Base-by-base conservation (phyloP, 2,329 filamentous ascomycete genomes). In the Alternaria sp. region DNA sequence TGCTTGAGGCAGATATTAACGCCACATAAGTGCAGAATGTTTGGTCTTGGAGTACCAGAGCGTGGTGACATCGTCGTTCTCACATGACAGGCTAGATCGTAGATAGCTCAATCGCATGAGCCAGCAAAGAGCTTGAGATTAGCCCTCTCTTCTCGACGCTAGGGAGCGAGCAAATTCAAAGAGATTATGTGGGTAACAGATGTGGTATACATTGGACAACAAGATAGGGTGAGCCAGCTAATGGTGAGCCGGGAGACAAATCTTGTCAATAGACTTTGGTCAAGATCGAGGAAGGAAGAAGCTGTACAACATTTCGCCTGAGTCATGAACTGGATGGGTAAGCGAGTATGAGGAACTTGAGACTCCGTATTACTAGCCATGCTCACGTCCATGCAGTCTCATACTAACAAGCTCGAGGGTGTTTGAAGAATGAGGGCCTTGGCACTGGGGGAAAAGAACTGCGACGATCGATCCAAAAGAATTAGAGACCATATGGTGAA, bases 151-250 rank as follows among this genome's bases (percentile, higher is more conserved):
- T 73, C 36, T 62, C 68, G 63, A 58, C 69, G 57, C 52, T 46
- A 67, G 57, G 54, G 44, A 56, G 51, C 51, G 64, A 68, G 20
- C 8, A n/a, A 3, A 30, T n/a, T 26, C 18, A 43, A 18, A 4
- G 41, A 55, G 71, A 63, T 63, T 58, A 65, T 61, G 42, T 48
- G 55, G 63, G 62, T 51, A 61, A 58, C 47, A 51, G 58, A 26
- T 62, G 59, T 39, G 47, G 48, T 5, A 54, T 57, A 47, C 30
- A 47, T 72, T 61, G 70, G 56, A 73, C 63, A 64, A 57, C 22
- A 57, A 59, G 63, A 64, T 61, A 51, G 66, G 65, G 58, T 58
- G 54, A 65, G 62, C 61, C 55, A 11, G 71, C 72, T 73, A 72
- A 75, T 70, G 67, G 64, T 68, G 63, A 57, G 58, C 41, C 54